phyloP scores from a whole-genome alignment of 306 rosid genomes.

The Rosa chinensis region DNA sequence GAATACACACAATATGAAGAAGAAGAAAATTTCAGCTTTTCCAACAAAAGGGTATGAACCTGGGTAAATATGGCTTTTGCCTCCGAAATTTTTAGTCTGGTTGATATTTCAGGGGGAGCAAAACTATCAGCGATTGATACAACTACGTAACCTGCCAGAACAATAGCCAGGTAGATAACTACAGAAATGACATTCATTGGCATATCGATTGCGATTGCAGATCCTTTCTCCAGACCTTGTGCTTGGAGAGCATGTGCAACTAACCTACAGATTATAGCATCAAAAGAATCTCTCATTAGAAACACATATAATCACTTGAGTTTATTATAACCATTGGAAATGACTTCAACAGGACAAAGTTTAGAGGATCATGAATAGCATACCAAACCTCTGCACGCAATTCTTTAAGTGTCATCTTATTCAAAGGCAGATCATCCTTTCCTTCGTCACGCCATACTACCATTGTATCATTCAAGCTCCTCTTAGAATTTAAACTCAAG shows the following conservation, averaged over 20 bases:
- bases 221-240: constrained; percentile 72
- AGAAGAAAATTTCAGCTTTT: background rate
- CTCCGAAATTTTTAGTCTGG: constrained; percentile 74
- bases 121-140: constrained; percentile 99
- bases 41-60: constrained; percentile 42
- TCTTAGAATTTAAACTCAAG: constrained; percentile 48
- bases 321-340: background rate
- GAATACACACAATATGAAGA: background rate
- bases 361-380: constrained; percentile 24
- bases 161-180: constrained; percentile 82
- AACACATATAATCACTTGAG: background rate
- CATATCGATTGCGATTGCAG: constrained; percentile 95
- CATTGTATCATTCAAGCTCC: constrained; percentile 62
- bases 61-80: constrained; percentile 93
- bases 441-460: constrained; percentile 86
- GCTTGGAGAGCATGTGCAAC: constrained; percentile 76
- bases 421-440: constrained; percentile 59
- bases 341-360: constrained; percentile 5
- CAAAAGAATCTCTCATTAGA: constrained; percentile 22
- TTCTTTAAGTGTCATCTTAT: constrained; percentile 61
- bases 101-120: constrained; percentile 84
- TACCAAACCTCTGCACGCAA: constrained; percentile 85
- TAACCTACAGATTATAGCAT: constrained; percentile 57
- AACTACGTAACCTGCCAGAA: constrained; percentile 81
- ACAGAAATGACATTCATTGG: constrained; percentile 83